Percentiles rank a stretch among this genome's conserved stretches.
phyloP scores from a whole-genome alignment of 1,284 basidiomycete genomes.

The Sporisorium reilianum region DNA sequence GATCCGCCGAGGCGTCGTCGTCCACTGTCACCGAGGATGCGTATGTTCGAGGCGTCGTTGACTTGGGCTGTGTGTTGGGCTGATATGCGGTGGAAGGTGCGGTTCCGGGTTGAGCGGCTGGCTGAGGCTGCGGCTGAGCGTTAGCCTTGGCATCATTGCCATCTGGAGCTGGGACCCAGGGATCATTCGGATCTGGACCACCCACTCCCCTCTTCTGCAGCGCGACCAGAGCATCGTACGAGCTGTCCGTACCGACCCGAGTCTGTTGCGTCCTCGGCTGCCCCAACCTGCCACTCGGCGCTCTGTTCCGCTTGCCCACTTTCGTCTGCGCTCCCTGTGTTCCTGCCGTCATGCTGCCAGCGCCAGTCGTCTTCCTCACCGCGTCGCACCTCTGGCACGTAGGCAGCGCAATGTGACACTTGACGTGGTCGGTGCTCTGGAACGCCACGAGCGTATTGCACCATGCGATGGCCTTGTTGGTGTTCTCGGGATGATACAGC shows the following conservation, averaged over 20 bases:
- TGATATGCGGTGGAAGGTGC: background rate
- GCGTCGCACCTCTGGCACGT: slow-evolving; percentile 50
- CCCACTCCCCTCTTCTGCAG: background rate
- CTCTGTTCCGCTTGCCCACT: background rate
- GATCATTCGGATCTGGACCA: slow-evolving; percentile 7
- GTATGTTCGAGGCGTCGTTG: background rate
- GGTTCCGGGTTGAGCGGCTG: background rate
- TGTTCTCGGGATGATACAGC: slow-evolving; percentile 39
- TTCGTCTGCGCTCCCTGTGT: too few relatives aligned
- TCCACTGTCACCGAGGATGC: slow-evolving; percentile 6
- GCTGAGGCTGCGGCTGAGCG: background rate
- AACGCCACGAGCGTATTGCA: slow-evolving; percentile 44
- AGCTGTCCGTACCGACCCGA: background rate
- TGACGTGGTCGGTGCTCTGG: slow-evolving; percentile 23
- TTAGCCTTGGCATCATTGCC: background rate
- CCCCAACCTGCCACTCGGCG: slow-evolving; percentile 2
- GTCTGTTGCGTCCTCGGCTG: background rate
- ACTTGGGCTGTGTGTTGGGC: background rate
- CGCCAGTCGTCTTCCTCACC: background rate
- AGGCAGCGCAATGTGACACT: slow-evolving; percentile 27
- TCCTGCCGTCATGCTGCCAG: background rate
- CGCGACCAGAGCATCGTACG: background rate
- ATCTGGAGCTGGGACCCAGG: background rate
- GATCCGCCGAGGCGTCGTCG: slow-evolving; percentile 7
- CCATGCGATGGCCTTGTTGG: slow-evolving; percentile 44